These are phyloP conservation scores for Arthrobotrys sinensis DNA, from an alignment of 2,329 filamentous ascomycete species.

Conservation along the genomic window DNA sequence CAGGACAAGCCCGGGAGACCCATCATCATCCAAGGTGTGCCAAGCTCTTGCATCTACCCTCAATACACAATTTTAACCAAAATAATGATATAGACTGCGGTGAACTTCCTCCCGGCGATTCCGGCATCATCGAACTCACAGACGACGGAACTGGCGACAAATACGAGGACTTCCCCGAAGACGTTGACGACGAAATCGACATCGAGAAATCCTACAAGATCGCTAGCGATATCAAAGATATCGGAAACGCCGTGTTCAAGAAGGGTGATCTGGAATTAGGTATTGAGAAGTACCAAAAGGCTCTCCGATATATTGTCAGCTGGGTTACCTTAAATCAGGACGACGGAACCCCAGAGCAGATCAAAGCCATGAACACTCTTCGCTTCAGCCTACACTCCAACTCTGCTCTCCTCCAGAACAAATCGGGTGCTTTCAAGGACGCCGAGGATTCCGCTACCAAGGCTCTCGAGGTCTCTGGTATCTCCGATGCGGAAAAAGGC, in stretches of 20 bases:
- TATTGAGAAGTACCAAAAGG: slow-evolving; percentile 95
- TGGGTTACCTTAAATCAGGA: slow-evolving; percentile 79
- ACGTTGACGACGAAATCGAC: slow-evolving; percentile 77
- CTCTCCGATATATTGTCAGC: slow-evolving; percentile 87
- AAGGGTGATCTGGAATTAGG: slow-evolving; percentile 78
- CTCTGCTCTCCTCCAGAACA: slow-evolving; percentile 86
- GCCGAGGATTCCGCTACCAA: slow-evolving; percentile 79
- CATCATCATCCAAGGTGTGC: slow-evolving; percentile 76
- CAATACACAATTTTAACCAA: background rate
- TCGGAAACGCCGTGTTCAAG: slow-evolving; percentile 95
- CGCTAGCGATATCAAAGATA: slow-evolving; percentile 87
- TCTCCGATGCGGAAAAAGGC: slow-evolving; percentile 82
- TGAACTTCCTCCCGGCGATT: slow-evolving; percentile 81
- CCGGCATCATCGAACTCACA: slow-evolving; percentile 76
- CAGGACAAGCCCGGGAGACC: slow-evolving; percentile 84
- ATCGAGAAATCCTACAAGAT: slow-evolving; percentile 82
- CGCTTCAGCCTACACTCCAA: slow-evolving; percentile 92
- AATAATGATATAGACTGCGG: slow-evolving; percentile 78
- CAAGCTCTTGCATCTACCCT: background rate
- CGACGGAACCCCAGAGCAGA: slow-evolving; percentile 78
- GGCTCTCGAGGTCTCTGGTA: slow-evolving; percentile 78
- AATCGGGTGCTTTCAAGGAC: slow-evolving; percentile 80
- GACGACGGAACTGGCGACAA: slow-evolving; percentile 88
- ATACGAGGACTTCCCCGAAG: slow-evolving; percentile 96
- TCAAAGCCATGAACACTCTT: slow-evolving; percentile 78